Evolutionary conservation across 805 yeast species (phyloP).

Genomic region (Dipodascus albidus): DNA sequence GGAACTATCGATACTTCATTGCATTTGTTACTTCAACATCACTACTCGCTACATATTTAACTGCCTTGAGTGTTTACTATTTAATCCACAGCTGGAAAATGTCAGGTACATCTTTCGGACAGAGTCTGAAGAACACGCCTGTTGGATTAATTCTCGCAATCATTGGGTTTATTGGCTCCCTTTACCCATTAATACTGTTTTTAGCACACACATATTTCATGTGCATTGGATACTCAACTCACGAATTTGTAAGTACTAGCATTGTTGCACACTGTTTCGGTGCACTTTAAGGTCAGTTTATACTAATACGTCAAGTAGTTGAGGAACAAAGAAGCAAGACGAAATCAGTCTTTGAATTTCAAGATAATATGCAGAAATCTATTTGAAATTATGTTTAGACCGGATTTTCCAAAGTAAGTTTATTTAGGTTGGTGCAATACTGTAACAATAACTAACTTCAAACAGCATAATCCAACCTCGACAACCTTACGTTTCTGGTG

Average conservation of each 20-base stretch:
- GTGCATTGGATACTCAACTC: constrained; percentile 51
- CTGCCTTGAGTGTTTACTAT: constrained; percentile 26
- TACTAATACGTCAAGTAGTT: constrained; percentile 11
- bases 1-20: constrained; percentile 38
- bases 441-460: neutral
- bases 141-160: constrained; percentile 43
- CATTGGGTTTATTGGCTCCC: constrained; percentile 32
- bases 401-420: neutral
- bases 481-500: constrained; percentile 26
- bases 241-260: constrained; percentile 46
- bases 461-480: constrained; percentile 14
- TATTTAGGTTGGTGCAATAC: neutral
- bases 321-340: neutral
- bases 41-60: constrained; percentile 22
- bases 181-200: constrained; percentile 47
- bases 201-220: constrained; percentile 44
- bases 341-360: neutral
- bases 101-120: constrained; percentile 17
- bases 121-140: constrained; percentile 23
- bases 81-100: constrained; percentile 15
- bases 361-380: constrained; percentile 18
- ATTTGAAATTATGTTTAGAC: neutral
- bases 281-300: no score
- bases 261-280: no score
- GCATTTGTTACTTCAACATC: constrained; percentile 33